Evolutionary conservation across 306 rosid species (phyloP).

Genomic region (Gynostemma pentaphyllum): DNA sequence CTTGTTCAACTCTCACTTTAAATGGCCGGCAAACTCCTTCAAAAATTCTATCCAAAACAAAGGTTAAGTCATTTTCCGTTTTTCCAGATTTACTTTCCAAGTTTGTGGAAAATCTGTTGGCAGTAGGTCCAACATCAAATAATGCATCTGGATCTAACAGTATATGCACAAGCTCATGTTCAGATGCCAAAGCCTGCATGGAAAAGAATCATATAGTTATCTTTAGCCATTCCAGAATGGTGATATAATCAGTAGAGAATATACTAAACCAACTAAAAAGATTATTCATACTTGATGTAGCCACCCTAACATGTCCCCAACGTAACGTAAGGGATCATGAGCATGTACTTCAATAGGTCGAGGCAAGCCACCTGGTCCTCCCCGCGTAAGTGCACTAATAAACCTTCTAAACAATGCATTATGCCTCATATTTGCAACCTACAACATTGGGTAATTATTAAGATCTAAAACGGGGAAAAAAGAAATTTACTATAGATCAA

Average conservation of each 20-base stretch:
- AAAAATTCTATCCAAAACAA: conserved; percentile 94
- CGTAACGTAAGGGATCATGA: conserved; percentile 92
- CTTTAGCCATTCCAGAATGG: background rate
- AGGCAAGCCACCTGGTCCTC: conserved; percentile 97
- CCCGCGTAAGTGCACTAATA: conserved; percentile 94
- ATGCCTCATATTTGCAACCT: conserved; percentile 99
- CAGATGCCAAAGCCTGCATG: conserved; percentile 93
- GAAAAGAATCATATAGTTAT: background rate
- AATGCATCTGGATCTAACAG: conserved; percentile 77
- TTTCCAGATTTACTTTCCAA: conserved; percentile 43
- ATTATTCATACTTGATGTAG: conserved; percentile 67
- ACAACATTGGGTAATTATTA: conserved; percentile 12
- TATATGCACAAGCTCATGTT: conserved; percentile 74
- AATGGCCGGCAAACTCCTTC: conserved; percentile 99
- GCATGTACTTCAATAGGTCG: conserved; percentile 99
- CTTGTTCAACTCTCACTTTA: conserved; percentile 97
- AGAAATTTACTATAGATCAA: conserved; percentile 2
- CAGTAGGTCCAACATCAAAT: conserved; percentile 43
- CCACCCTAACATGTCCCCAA: conserved; percentile 96
- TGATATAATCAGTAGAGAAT: conserved; percentile 1
- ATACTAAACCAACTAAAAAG: conserved; percentile 13
- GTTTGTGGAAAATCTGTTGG: conserved; percentile 37
- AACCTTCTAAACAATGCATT: conserved; percentile 91
- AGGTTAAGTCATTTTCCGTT: conserved; percentile 60
- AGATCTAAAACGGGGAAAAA: background rate